These are phyloP conservation scores for Rubroshorea leprosula DNA, from an alignment of 345 rosid genomes.

Conservation along the genomic window DNA sequence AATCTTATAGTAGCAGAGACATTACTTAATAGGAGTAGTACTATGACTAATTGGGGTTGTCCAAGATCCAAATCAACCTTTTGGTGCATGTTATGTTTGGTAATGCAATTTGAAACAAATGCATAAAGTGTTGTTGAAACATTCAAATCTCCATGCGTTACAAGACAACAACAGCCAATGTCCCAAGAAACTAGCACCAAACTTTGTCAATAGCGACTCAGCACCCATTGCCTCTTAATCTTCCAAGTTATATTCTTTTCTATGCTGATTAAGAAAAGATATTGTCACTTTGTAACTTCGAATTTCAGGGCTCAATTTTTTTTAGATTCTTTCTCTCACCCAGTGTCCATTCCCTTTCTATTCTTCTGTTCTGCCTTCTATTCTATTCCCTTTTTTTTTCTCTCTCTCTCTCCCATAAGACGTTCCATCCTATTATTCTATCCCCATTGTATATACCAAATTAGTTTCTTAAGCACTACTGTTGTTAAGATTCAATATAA, in stretches of 20 bases:
- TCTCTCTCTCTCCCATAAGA: slow-evolving; percentile 16
- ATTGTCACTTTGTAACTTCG: slow-evolving; percentile 30
- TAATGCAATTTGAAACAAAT: background rate
- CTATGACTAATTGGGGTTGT: background rate
- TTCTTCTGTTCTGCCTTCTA: slow-evolving; percentile 42
- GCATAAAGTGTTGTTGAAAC: slow-evolving; percentile 11
- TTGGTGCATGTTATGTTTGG: background rate
- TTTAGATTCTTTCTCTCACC: slow-evolving; percentile 11
- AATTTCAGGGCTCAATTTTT: slow-evolving; percentile 46
- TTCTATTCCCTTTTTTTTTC: slow-evolving; percentile 22
- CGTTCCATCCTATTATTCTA: background rate
- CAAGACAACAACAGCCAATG: slow-evolving; percentile 24
- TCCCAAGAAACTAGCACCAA: slow-evolving; percentile 37
- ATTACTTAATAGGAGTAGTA: too few relatives aligned
- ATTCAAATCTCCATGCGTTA: slow-evolving; percentile 49
- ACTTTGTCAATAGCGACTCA: slow-evolving; percentile 28
- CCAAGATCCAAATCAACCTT: background rate
- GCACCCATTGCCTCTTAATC: background rate
- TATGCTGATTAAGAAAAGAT: background rate
- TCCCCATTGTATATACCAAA: background rate
- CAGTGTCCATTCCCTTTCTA: slow-evolving; percentile 52
- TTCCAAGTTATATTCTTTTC: background rate
- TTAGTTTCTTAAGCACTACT: background rate
- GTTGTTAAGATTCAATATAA: too few relatives aligned
- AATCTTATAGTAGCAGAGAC: too few relatives aligned